Percentiles rank a stretch among this genome's conserved stretches.
Conservation (phyloP, 1,139 yeast species). For the Saccharomycopsis phalli region DNA sequence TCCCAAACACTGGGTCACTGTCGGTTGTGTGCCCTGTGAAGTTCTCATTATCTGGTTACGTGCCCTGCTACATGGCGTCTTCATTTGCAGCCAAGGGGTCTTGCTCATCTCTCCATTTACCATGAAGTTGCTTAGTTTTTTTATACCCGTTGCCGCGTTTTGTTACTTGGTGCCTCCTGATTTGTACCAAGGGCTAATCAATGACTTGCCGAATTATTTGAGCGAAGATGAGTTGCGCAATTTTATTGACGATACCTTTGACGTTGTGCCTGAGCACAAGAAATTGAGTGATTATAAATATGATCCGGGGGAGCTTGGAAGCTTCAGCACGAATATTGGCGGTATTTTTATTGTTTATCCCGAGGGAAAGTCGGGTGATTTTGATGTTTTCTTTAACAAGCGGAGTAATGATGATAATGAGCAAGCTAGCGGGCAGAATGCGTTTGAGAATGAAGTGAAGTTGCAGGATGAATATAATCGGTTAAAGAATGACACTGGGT, state of each 20-base stretch:
- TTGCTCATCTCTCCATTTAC: too few relatives aligned
- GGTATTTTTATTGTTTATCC: conserved; percentile 12
- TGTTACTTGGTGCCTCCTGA: neutral
- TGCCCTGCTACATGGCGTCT: too few relatives aligned
- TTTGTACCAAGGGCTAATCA: neutral
- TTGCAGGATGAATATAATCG: conserved; percentile 9
- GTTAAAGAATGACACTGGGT: conserved; percentile 7
- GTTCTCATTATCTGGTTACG: too few relatives aligned
- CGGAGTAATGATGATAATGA: neutral
- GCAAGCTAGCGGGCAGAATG: conserved; percentile 1
- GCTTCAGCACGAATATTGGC: neutral
- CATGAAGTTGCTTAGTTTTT: too few relatives aligned
- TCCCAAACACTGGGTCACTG: too few relatives aligned
- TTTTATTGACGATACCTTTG: conserved; percentile 1
- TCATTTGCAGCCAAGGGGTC: too few relatives aligned
- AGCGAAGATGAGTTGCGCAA: neutral
- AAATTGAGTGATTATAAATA: conserved; percentile 10
- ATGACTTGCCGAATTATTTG: conserved; percentile 1
- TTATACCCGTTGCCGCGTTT: too few relatives aligned
- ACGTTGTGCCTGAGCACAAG: neutral
- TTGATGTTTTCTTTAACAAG: conserved; percentile 13
- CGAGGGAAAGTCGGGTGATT: conserved; percentile 12
- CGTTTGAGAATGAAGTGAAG: conserved; percentile 8
- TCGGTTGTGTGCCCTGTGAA: too few relatives aligned
- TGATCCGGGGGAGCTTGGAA: neutral